Percentiles rank a stretch among this genome's conserved stretches.
These are phyloP conservation scores for Fraxinus anomala DNA, from an alignment of 257 asterid genomes.

Conservation along the genomic window DNA sequence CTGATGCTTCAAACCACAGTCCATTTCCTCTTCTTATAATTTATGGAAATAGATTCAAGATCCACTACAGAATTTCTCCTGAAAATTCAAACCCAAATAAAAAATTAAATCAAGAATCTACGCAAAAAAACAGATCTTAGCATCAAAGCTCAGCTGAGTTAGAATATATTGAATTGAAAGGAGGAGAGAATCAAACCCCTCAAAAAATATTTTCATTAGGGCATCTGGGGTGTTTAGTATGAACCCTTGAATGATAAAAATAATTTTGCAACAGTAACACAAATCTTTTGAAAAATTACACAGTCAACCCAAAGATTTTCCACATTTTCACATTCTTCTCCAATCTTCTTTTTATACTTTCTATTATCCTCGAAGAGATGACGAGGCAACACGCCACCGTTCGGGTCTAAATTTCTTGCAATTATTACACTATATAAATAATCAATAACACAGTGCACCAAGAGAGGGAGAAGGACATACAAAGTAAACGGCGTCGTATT, in stretches of 20 bases:
- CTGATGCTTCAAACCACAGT: constrained; percentile 27
- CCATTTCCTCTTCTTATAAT: constrained; percentile 32
- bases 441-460: background rate
- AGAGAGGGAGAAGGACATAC: background rate
- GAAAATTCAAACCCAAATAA: constrained; percentile 13
- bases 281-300: background rate
- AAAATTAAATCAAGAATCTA: background rate
- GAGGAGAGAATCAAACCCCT: constrained; percentile 19
- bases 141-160: background rate
- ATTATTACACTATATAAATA: background rate
- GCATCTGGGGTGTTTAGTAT: background rate
- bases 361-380: background rate
- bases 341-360: background rate
- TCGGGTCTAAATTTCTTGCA: background rate
- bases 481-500: background rate
- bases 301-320: background rate
- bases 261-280: background rate
- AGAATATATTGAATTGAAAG: background rate
- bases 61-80: constrained; percentile 22
- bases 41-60: background rate
- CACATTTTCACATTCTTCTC: background rate
- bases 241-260: background rate
- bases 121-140: background rate
- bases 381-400: constrained; percentile 2
- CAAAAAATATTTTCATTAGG: background rate